Evolutionary conservation across 192 early-diverging fungal genomes (phyloP), one percentile per base, ranked within the genome.

Genomic region (Rhizophagus prolifer): DNA sequence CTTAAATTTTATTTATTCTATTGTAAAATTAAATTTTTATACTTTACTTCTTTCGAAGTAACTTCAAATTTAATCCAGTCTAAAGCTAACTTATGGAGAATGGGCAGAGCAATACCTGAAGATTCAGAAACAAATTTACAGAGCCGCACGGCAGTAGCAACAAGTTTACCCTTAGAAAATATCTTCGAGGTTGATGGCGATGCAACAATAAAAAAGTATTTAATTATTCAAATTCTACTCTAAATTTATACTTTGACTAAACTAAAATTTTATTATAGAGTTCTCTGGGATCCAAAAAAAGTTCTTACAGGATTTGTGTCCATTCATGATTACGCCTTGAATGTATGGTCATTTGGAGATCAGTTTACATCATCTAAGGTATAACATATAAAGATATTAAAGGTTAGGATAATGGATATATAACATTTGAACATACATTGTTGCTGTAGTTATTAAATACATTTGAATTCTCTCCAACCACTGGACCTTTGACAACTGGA

Each of bases 241-340:
- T 30, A 38, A 30, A 31, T 1, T 23, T 31, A 34, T 21, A n/a
- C 8, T 30, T 36, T 16, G 16, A 14, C 21, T n/a, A 7, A 36
- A 21, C 9, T 34, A 5, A 31, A 36, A 6, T 19, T n/a, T n/a
- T 21, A 38, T 19, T 36, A 69, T 58, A 88, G 85, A 58, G 75
- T 87, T 3, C 76, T 89, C n/a, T 88, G 87, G 86, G 84, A 88
- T 66, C 88, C 83, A 10, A 75, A 73, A 31, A 79, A 81, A 44
- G 25, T 72, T 10, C 23, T 74, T 38, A 54, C 70, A 4, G 16
- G 68, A 76, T 41, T 85, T 0, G 70, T 78, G 2, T 78, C 63
- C 14, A 74, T 83, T 23, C 80, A 85, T 68, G 85, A 85, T 54
- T 77, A 76, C 26, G 72, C 80, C 1, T 81, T 90, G 16, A 85